These are phyloP conservation scores for Scenedesmus sp. DNA, from an alignment of 163 green algal genomes.

Conservation along the genomic window DNA sequence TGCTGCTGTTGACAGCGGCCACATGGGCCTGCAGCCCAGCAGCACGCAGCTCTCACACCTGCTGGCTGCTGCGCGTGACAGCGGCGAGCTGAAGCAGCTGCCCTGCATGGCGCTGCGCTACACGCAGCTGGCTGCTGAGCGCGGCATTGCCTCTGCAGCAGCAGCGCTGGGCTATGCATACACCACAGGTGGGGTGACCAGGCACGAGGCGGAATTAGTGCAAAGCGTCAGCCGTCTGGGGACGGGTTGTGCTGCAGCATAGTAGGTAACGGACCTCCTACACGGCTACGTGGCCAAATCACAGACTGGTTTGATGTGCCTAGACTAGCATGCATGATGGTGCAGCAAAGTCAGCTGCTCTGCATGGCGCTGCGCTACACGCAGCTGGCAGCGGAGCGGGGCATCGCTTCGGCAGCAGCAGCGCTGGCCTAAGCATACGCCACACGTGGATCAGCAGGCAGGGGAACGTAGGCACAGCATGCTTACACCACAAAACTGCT, in stretches of 20 bases:
- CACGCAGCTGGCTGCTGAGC: constrained; percentile 53
- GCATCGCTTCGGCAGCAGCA: constrained; percentile 54
- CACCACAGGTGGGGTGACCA: constrained; percentile 19
- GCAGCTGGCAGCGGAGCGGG: constrained; percentile 56
- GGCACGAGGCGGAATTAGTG: neutral
- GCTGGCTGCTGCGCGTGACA: constrained; percentile 23
- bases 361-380: constrained; percentile 49
- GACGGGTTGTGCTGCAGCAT: too few relatives aligned
- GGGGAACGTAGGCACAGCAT: too few relatives aligned
- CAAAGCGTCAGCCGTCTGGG: too few relatives aligned
- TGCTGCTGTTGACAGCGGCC: constrained; percentile 35
- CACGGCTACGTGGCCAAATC: too few relatives aligned
- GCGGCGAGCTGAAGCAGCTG: constrained; percentile 21
- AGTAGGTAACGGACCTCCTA: too few relatives aligned
- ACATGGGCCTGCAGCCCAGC: constrained; percentile 53
- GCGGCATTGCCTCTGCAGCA: constrained; percentile 53
- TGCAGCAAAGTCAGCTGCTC: neutral
- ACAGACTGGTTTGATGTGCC: too few relatives aligned
- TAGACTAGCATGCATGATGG: too few relatives aligned
- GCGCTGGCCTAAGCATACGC: constrained; percentile 50
- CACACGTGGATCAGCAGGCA: neutral
- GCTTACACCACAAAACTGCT: too few relatives aligned
- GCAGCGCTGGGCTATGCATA: constrained; percentile 51
- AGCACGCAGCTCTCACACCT: constrained; percentile 54
- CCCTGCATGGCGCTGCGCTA: constrained; percentile 46